These are phyloP conservation scores for Gleditsia sinensis DNA, from an alignment of 306 rosid species.

Conservation along the genomic window DNA sequence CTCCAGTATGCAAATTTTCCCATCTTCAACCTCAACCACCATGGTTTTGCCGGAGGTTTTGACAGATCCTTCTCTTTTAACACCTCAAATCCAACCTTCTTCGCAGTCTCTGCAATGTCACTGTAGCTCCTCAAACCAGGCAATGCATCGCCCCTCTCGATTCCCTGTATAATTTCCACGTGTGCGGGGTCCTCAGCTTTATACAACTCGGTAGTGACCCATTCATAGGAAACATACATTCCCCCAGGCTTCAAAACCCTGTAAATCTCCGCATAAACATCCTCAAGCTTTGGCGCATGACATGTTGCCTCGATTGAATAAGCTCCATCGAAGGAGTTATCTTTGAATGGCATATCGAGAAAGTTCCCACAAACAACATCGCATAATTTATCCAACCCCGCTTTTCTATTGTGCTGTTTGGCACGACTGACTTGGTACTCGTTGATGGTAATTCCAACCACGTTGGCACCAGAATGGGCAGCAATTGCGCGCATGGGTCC, in stretches of 20 bases:
- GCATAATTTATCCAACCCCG: slow-evolving; percentile 65
- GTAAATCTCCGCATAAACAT: slow-evolving; percentile 80
- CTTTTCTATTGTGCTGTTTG: slow-evolving; percentile 74
- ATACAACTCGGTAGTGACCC: slow-evolving; percentile 87
- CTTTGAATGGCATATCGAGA: slow-evolving; percentile 80
- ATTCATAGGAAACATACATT: slow-evolving; percentile 80
- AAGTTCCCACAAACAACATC: slow-evolving; percentile 91
- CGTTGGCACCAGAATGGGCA: slow-evolving; percentile 77
- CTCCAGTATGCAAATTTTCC: slow-evolving; percentile 92
- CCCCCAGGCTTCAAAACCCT: slow-evolving; percentile 86
- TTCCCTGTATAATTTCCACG: slow-evolving; percentile 78
- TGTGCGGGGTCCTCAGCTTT: slow-evolving; percentile 46
- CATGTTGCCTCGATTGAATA: slow-evolving; percentile 95
- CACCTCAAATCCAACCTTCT: slow-evolving; percentile 83
- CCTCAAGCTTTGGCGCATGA: slow-evolving; percentile 92
- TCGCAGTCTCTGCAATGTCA: slow-evolving; percentile 71
- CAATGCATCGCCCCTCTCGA: slow-evolving; percentile 88
- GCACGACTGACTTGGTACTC: slow-evolving; percentile 87
- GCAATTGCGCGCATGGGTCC: slow-evolving; percentile 96
- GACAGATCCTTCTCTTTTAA: slow-evolving; percentile 88
- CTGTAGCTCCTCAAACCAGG: slow-evolving; percentile 66
- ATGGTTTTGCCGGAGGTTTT: slow-evolving; percentile 66
- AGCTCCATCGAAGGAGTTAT: slow-evolving; percentile 76
- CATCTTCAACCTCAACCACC: slow-evolving; percentile 93
- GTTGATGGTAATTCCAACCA: slow-evolving; percentile 93